Evolutionary conservation across 2,329 filamentous ascomycete species (phyloP).

Genomic region (Incumbomyces delicatus): DNA sequence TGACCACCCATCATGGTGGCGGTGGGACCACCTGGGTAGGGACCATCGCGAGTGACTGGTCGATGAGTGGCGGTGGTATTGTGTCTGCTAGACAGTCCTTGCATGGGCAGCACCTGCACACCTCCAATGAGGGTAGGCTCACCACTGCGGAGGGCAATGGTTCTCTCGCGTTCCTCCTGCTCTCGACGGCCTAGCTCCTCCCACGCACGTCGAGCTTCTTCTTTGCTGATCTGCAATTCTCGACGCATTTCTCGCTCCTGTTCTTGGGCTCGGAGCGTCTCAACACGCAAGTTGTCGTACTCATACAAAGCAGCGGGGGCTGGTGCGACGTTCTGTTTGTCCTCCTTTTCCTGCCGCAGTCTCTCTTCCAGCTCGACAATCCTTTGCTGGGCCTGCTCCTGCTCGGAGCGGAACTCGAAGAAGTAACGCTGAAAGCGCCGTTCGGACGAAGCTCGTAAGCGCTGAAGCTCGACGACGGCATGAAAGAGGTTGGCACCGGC

Average conservation of each 20-base stretch:
- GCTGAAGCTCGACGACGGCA: constrained; percentile 90
- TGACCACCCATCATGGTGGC: constrained; percentile 24
- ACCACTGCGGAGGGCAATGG: constrained; percentile 73
- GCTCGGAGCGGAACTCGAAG: constrained; percentile 81
- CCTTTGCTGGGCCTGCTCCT: constrained; percentile 74
- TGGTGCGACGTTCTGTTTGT: constrained; percentile 23
- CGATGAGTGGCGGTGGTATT: constrained; percentile 33
- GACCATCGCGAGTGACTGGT: constrained; percentile 38
- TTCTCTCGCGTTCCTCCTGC: constrained; percentile 83
- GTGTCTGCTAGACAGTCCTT: constrained; percentile 52
- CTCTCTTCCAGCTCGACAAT: constrained; percentile 66
- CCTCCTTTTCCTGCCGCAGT: too few species aligned
- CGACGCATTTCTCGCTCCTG: constrained; percentile 82
- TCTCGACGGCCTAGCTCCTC: constrained; percentile 90
- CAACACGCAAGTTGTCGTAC: constrained; percentile 59
- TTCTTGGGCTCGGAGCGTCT: constrained; percentile 62
- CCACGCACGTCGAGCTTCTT: constrained; percentile 91
- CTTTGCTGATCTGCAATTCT: constrained; percentile 88
- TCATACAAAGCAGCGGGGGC: constrained; percentile 40
- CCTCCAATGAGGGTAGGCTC: constrained; percentile 83
- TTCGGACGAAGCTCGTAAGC: constrained; percentile 86
- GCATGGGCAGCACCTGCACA: constrained; percentile 92
- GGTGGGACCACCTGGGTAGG: constrained; percentile 30
- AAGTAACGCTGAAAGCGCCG: constrained; percentile 99
- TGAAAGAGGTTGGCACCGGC: constrained; percentile 96